Conservation (phyloP, 176 grass and related monocot genomes). For the Musa acuminata region DNA sequence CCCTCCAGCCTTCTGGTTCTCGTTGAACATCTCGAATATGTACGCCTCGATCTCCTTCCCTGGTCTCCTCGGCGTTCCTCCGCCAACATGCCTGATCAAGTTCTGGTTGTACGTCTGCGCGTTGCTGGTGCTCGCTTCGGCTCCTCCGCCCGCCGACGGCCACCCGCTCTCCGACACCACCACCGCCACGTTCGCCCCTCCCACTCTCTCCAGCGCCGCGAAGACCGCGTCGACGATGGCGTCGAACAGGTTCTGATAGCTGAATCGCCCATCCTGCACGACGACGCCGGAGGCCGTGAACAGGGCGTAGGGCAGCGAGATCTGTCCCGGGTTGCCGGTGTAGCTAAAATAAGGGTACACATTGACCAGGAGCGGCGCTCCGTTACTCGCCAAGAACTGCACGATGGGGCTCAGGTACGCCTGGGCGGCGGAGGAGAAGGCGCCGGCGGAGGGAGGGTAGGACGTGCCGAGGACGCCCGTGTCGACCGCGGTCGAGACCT, state of each 20-base stretch:
- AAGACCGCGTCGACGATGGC: slow-evolving; percentile 54
- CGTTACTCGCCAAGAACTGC: slow-evolving; percentile 32
- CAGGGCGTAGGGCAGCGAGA: slow-evolving; percentile 46
- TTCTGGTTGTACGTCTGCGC: slow-evolving; percentile 63
- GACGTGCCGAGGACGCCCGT: slow-evolving; percentile 52
- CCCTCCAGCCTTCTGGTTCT: slow-evolving; percentile 50
- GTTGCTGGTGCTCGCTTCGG: slow-evolving; percentile 20
- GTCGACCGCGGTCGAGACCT: slow-evolving; percentile 60
- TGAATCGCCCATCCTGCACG: slow-evolving; percentile 43
- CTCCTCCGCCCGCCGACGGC: slow-evolving; percentile 45
- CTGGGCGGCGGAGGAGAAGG: slow-evolving; percentile 37
- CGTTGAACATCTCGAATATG: slow-evolving; percentile 73
- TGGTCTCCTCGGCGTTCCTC: slow-evolving; percentile 47
- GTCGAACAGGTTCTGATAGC: slow-evolving; percentile 72
- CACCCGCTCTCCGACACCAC: slow-evolving; percentile 66
- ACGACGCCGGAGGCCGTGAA: slow-evolving; percentile 33
- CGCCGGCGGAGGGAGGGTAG: slow-evolving; percentile 42
- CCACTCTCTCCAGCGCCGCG: slow-evolving; percentile 32
- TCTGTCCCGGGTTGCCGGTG: slow-evolving; percentile 9
- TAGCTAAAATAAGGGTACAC: slow-evolving; percentile 61
- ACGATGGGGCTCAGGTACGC: slow-evolving; percentile 39
- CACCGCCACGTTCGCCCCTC: slow-evolving; percentile 27
- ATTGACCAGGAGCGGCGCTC: slow-evolving; percentile 47
- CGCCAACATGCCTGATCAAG: slow-evolving; percentile 42
- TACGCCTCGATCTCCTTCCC: slow-evolving; percentile 46